Evolutionary conservation across 768 basidiomycete species (phyloP).

Genomic region (Cyclocybe aegerita): DNA sequence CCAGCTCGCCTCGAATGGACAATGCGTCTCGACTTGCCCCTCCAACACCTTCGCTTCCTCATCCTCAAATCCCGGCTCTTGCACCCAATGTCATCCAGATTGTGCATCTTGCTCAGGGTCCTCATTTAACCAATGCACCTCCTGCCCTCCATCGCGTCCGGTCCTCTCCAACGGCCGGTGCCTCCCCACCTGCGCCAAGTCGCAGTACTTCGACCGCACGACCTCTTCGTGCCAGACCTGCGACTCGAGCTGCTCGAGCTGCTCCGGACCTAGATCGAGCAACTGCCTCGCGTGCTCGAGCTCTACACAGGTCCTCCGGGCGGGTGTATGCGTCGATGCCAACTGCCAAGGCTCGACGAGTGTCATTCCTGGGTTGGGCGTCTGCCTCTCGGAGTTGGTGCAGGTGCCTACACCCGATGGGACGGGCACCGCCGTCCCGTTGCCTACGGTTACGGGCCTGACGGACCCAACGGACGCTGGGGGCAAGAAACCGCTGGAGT

Average conservation of each 20-base stretch:
- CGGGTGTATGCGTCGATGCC: constrained; percentile 62
- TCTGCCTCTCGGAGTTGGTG: constrained; percentile 79
- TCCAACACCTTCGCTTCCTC: constrained; percentile 63
- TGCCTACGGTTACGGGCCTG: constrained; percentile 60
- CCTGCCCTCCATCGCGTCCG: constrained; percentile 65
- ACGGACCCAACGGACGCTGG: constrained; percentile 43
- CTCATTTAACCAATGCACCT: constrained; percentile 76
- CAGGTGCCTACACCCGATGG: constrained; percentile 45
- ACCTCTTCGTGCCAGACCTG: constrained; percentile 68
- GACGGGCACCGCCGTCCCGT: constrained; percentile 43
- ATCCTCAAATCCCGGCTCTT: constrained; percentile 41
- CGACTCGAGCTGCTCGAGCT: constrained; percentile 77
- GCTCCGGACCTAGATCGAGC: constrained; percentile 64
- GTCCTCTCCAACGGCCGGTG: constrained; percentile 78
- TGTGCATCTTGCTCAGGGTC: constrained; percentile 82
- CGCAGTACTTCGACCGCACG: constrained; percentile 70
- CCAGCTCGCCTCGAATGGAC: constrained; percentile 68
- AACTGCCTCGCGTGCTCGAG: constrained; percentile 76
- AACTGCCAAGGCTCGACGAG: constrained; percentile 55
- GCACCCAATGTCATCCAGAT: constrained; percentile 81
- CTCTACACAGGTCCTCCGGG: constrained; percentile 57
- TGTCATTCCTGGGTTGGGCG: constrained; percentile 69
- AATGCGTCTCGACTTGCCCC: constrained; percentile 77
- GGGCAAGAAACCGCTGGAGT: constrained; percentile 44
- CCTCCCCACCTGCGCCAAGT: constrained; percentile 71